Percentiles rank a stretch among this genome's conserved stretches.
Conservation (phyloP, 495 filamentous ascomycete species). For the Chlorociboria aeruginascens region DNA sequence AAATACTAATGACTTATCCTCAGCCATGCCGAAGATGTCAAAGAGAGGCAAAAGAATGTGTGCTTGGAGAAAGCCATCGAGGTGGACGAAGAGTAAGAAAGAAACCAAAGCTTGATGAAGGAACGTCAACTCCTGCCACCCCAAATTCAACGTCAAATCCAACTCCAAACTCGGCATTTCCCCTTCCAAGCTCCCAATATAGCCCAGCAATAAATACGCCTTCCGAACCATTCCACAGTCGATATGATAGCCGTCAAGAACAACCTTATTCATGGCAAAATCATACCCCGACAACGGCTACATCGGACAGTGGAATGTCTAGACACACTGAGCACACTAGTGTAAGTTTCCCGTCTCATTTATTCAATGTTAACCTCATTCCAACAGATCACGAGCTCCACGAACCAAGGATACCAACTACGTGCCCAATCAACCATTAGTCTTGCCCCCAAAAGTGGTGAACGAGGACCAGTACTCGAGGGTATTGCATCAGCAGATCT, state of each 20-base stretch:
- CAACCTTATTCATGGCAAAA: constrained; percentile 8
- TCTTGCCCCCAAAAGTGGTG: constrained; percentile 1
- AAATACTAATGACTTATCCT: no score
- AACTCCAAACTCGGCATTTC: constrained; percentile 6
- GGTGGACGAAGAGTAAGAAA: constrained; percentile 44
- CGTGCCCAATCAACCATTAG: constrained; percentile 11
- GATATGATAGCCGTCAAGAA: constrained; percentile 8
- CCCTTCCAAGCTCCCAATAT: not conserved
- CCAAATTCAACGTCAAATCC: not conserved
- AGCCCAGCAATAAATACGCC: not conserved
- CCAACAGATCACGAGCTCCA: constrained; percentile 8
- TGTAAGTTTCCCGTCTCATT: constrained; percentile 5
- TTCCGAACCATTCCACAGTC: constrained; percentile 3
- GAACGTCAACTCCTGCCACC: not conserved
- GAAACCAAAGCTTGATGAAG: constrained; percentile 16
- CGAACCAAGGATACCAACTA: not conserved
- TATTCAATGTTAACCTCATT: not conserved
- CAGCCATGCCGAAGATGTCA: constrained; percentile 50
- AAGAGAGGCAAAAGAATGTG: constrained; percentile 44
- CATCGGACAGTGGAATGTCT: constrained; percentile 9
- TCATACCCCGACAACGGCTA: constrained; percentile 6
- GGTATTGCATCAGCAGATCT: constrained; percentile 28
- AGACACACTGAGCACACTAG: constrained; percentile 15
- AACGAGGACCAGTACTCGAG: constrained; percentile 7
- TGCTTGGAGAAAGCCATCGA: constrained; percentile 48